Percentiles rank a stretch among this genome's conserved stretches.
Conservation (phyloP, 2,329 filamentous ascomycete species). For the Endoconidiophora laricicola region DNA sequence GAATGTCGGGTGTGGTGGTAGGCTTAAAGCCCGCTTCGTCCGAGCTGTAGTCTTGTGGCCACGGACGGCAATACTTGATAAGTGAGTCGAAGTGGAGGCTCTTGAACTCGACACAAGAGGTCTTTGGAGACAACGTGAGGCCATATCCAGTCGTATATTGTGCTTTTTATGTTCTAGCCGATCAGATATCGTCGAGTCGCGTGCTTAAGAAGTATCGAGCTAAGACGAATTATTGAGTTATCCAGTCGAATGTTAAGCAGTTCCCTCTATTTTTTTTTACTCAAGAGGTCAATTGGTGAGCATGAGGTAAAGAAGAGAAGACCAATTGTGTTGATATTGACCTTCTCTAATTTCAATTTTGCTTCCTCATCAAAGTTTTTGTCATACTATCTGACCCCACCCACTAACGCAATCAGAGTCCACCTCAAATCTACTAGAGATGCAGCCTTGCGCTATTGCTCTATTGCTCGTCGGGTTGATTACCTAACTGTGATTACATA, state of each 20-base stretch:
- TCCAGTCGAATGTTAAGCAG: background rate
- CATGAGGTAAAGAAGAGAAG: background rate
- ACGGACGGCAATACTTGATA: conserved; percentile 18
- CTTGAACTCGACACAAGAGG: conserved; percentile 20
- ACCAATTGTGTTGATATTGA: background rate
- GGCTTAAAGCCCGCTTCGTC: conserved; percentile 40
- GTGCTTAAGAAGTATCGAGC: too few species aligned
- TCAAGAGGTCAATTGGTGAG: background rate
- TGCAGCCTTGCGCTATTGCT: background rate
- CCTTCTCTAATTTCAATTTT: conserved; percentile 2
- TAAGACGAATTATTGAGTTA: too few species aligned
- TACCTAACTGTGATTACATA: background rate
- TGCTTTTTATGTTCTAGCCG: background rate
- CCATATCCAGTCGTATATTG: conserved; percentile 18
- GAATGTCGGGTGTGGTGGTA: conserved; percentile 45
- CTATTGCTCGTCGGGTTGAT: background rate
- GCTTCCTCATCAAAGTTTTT: conserved; percentile 6
- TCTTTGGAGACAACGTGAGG: conserved; percentile 21
- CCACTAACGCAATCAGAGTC: background rate
- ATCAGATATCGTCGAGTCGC: background rate
- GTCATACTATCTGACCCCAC: background rate
- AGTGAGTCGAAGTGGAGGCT: conserved; percentile 16
- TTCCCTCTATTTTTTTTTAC: background rate
- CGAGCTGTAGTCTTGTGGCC: conserved; percentile 36
- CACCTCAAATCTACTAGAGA: background rate